Conservation (phyloP, 345 rosid species). For the Limnanthes douglasii region DNA sequence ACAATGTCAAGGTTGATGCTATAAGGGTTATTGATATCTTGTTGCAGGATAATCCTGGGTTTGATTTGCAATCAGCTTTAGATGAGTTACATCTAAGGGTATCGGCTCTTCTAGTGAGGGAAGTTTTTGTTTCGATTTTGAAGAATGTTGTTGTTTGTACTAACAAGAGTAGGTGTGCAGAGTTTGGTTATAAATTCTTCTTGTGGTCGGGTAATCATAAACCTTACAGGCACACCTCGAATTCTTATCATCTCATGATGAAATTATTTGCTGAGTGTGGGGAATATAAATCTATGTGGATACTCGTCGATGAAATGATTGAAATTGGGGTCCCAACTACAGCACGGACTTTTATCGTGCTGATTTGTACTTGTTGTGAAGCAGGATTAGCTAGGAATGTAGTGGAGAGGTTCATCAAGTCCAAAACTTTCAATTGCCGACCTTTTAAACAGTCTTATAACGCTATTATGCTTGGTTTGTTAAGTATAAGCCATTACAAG, state of each 20-base stretch:
- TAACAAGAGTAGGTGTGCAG: constrained; percentile 49
- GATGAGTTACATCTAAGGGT: constrained; percentile 40
- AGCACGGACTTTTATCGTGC: constrained; percentile 60
- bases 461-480: constrained; percentile 51
- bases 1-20: constrained; percentile 27
- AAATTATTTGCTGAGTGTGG: constrained; percentile 65
- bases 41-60: constrained; percentile 62
- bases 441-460: constrained; percentile 74
- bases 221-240: constrained; percentile 37
- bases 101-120: constrained; percentile 64
- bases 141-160: constrained; percentile 19
- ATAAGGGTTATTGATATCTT: constrained; percentile 40
- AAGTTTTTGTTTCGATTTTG: constrained; percentile 63
- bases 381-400: constrained; percentile 54
- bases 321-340: constrained; percentile 62
- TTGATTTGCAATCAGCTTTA: constrained; percentile 37
- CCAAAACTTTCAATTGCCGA: constrained; percentile 58
- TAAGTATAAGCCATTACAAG: constrained; percentile 40
- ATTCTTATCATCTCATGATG: constrained; percentile 62
- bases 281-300: constrained; percentile 83
- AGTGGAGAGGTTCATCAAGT: constrained; percentile 66
- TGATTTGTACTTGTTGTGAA: constrained; percentile 70
- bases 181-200: constrained; percentile 68
- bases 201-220: constrained; percentile 53
- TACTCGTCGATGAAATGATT: constrained; percentile 75